A percentile compares a stretch with the other conserved stretches of the same genome.
Conservation (phyloP, 2,329 filamentous ascomycete species). For the Fusarium tjaetaba region DNA sequence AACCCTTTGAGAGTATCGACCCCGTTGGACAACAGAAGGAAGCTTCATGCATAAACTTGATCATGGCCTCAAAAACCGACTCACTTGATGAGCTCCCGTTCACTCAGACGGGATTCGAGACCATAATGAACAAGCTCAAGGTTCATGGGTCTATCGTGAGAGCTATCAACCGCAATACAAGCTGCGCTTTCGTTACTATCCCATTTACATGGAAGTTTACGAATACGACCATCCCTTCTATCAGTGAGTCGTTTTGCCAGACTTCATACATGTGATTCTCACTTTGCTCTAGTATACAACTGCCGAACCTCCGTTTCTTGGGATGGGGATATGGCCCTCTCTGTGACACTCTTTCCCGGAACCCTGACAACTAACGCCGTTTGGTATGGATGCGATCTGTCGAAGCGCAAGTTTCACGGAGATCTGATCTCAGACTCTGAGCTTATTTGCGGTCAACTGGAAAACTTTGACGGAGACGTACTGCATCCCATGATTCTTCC, state of each 20-base stretch:
- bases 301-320: neutral
- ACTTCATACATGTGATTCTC: rapidly evolving
- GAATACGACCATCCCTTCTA: rapidly evolving
- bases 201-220: neutral
- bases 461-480: neutral
- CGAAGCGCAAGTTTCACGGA: rapidly evolving
- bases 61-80: neutral
- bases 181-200: neutral
- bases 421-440: neutral
- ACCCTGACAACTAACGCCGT: neutral
- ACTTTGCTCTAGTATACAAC: neutral
- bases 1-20: no score
- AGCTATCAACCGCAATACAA: constrained; percentile 6
- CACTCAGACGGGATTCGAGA: neutral
- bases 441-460: neutral
- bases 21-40: no score
- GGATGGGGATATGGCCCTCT: neutral
- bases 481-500: neutral
- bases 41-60: neutral
- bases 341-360: neutral
- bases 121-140: neutral
- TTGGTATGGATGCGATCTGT: neutral
- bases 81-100: neutral
- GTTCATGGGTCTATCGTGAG: constrained; percentile 2
- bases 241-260: neutral